These are phyloP conservation scores for Esteya vermicola DNA, from an alignment of 2,329 filamentous ascomycete species.

Conservation along the genomic window DNA sequence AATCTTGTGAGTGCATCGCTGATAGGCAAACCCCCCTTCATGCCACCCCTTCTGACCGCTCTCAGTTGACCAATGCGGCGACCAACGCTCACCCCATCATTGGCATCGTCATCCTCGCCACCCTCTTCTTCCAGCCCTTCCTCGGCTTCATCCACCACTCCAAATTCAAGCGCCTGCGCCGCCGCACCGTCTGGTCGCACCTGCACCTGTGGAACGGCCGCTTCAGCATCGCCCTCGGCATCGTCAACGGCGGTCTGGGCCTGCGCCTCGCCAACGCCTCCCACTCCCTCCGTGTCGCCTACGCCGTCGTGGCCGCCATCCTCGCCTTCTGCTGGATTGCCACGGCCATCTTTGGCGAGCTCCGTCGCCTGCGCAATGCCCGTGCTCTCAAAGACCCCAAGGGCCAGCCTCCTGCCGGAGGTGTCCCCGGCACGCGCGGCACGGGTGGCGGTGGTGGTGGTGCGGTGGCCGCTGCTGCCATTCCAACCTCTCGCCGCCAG, in stretches of 20 bases:
- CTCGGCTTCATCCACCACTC: constrained; percentile 28
- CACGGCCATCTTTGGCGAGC: constrained; percentile 18
- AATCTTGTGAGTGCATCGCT: constrained; percentile 17
- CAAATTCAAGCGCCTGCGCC: constrained; percentile 20
- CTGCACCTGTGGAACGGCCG: constrained; percentile 30
- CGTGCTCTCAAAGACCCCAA: too few relatives aligned
- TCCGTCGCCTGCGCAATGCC: constrained; percentile 9
- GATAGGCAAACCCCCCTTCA: neutral
- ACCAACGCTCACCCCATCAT: constrained; percentile 30
- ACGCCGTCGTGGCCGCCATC: constrained; percentile 23
- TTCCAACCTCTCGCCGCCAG: too few relatives aligned
- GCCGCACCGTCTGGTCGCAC: constrained; percentile 26
- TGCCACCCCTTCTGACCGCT: neutral
- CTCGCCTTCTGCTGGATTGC: constrained; percentile 23
- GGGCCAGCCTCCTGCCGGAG: too few relatives aligned
- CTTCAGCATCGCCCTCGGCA: constrained; percentile 22
- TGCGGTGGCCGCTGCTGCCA: too few relatives aligned
- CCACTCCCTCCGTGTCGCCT: constrained; percentile 17
- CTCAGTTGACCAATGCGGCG: constrained; percentile 13
- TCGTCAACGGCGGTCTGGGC: constrained; percentile 30
- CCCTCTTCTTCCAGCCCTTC: constrained; percentile 25
- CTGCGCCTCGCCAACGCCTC: constrained; percentile 21
- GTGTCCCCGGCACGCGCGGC: too few relatives aligned
- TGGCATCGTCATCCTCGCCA: constrained; percentile 25
- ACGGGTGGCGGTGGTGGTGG: too few relatives aligned